Evolutionary conservation across 2,329 filamentous ascomycete genomes (phyloP).

Genomic region (Graphilbum ipis-grandicollis): DNA sequence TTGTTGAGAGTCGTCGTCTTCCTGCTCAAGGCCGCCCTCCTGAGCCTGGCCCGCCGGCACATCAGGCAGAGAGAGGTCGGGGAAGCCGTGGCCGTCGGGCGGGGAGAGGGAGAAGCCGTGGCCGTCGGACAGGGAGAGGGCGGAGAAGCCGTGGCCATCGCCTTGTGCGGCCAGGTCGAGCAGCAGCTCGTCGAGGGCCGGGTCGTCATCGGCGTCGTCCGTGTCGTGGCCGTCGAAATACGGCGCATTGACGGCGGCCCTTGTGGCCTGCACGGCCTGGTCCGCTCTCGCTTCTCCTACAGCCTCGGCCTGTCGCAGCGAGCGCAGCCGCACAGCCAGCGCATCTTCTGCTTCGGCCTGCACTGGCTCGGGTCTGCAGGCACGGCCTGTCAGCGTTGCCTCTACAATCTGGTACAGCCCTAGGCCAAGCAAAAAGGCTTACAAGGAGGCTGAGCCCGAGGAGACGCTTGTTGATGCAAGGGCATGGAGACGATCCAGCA

Average conservation of each 20-base stretch:
- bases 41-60: constrained; percentile 15
- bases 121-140: constrained; percentile 10
- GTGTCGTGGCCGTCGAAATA: background rate
- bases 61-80: constrained; percentile 30
- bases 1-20: constrained; percentile 15
- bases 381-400: no score
- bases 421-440: no score
- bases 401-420: no score
- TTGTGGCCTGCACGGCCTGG: no score
- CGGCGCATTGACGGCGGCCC: no score
- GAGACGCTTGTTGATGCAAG: constrained; percentile 23
- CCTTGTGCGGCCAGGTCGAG: constrained; percentile 17
- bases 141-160: constrained; percentile 8
- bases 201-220: constrained; percentile 25
- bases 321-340: constrained; percentile 32
- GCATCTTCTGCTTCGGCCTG: constrained; percentile 30
- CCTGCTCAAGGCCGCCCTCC: constrained; percentile 7
- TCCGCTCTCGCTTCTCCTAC: no score
- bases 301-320: constrained; percentile 23
- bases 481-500: constrained; percentile 37
- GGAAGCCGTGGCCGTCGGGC: constrained; percentile 16
- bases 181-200: constrained; percentile 33
- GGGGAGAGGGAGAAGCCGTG: constrained; percentile 22
- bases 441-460: no score
- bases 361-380: no score